A percentile compares a stretch with the other conserved stretches of the same genome.
phyloP scores from a whole-genome alignment of 345 rosid genomes.

The Erysimum cheiranthoides region DNA sequence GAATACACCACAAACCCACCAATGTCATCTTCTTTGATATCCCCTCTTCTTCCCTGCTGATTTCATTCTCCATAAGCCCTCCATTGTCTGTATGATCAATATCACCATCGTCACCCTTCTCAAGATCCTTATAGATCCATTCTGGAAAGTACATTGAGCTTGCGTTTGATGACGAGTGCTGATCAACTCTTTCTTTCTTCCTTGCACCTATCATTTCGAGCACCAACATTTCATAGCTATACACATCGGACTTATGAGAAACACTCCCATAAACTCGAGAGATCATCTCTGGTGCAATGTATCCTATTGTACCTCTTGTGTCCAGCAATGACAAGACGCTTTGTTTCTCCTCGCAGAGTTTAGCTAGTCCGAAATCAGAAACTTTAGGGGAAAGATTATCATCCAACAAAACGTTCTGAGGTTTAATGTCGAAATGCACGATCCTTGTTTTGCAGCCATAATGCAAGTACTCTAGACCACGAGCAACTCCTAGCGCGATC shows the following conservation, averaged over 20 bases:
- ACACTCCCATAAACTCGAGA: constrained; percentile 10
- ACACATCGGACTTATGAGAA: constrained; percentile 50
- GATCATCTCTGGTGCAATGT: not conserved
- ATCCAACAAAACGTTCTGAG: not conserved
- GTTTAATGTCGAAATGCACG: not conserved
- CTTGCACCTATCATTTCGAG: constrained; percentile 48
- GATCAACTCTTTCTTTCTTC: not conserved
- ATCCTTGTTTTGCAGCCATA: not conserved
- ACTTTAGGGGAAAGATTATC: not conserved
- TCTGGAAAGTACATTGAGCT: constrained; percentile 45
- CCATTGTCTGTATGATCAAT: constrained; percentile 7
- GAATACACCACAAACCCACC: not conserved
- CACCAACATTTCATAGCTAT: constrained; percentile 55
- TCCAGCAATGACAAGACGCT: not conserved
- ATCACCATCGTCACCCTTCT: not conserved
- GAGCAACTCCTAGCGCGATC: not conserved
- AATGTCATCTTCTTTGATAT: constrained; percentile 28
- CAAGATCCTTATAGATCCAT: constrained; percentile 20
- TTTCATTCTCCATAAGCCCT: not conserved
- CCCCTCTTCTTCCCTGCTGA: constrained; percentile 17
- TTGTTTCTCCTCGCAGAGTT: not conserved
- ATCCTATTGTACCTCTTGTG: not conserved
- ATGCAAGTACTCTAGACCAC: not conserved
- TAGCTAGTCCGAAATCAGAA: not conserved
- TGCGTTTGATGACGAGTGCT: not conserved